phyloP scores from a whole-genome alignment of 805 yeast species.

The Candida ascalaphidarum region DNA sequence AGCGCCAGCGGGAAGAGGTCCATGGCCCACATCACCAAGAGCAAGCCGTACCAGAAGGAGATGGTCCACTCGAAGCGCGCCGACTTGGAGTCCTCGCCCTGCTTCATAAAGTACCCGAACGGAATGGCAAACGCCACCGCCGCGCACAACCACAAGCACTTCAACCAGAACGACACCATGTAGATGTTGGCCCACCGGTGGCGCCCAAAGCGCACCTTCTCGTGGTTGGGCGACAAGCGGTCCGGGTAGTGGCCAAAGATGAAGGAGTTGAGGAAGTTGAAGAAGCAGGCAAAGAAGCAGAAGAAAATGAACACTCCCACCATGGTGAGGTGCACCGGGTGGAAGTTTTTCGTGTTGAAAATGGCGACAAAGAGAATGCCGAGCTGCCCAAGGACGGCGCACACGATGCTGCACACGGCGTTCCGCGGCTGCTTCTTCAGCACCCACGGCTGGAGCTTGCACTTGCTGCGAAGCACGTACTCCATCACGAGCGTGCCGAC shows the following conservation, averaged over 20 bases:
- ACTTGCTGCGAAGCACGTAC: constrained; percentile 47
- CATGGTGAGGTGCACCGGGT: constrained; percentile 56
- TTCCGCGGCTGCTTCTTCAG: constrained; percentile 32
- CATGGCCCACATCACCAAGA: constrained; percentile 52
- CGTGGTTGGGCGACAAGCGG: constrained; percentile 29
- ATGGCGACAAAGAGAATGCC: constrained; percentile 71
- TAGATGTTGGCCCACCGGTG: constrained; percentile 29
- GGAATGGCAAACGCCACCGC: constrained; percentile 64
- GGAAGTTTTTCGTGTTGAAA: constrained; percentile 55
- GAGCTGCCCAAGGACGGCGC: constrained; percentile 53
- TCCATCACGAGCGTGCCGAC: constrained; percentile 58
- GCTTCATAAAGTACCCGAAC: constrained; percentile 43
- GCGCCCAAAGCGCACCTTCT: constrained; percentile 29
- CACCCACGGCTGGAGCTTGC: constrained; percentile 44
- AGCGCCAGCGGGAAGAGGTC: constrained; percentile 64
- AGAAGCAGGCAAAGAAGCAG: constrained; percentile 42
- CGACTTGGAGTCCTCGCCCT: constrained; percentile 33
- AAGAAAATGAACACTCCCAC: constrained; percentile 66
- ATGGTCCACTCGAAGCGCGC: constrained; percentile 81
- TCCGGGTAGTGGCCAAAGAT: constrained; percentile 30
- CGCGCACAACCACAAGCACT: constrained; percentile 54
- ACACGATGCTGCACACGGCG: constrained; percentile 33
- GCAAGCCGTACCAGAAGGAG: constrained; percentile 76
- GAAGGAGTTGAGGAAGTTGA: constrained; percentile 27
- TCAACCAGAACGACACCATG: constrained; percentile 43